Conservation (phyloP, 768 basidiomycete genomes). For the Pulveroboletus sp. region DNA sequence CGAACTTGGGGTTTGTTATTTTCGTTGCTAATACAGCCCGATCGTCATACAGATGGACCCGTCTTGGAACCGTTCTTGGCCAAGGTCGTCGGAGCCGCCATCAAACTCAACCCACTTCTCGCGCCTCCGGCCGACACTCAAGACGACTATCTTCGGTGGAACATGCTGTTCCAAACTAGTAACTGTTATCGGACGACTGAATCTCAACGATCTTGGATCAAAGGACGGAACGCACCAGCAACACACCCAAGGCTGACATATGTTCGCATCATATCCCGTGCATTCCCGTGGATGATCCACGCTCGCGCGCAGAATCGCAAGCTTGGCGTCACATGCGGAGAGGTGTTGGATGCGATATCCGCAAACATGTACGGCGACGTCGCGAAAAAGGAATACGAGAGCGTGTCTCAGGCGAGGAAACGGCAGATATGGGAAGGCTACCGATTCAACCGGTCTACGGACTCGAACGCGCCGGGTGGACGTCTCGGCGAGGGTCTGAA, state of each 20-base stretch:
- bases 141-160: slow-evolving; percentile 61
- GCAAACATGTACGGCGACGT: slow-evolving; percentile 47
- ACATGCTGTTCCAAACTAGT: slow-evolving; percentile 63
- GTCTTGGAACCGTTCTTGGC: slow-evolving; percentile 60
- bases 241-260: slow-evolving; percentile 55
- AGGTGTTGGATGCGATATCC: slow-evolving; percentile 54
- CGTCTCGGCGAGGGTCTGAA: slow-evolving; percentile 57
- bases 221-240: slow-evolving; percentile 59
- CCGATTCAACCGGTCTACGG: slow-evolving; percentile 60
- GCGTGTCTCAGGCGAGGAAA: slow-evolving; percentile 33
- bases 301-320: slow-evolving; percentile 40
- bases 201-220: slow-evolving; percentile 57
- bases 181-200: slow-evolving; percentile 63
- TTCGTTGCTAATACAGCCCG: slow-evolving; percentile 11
- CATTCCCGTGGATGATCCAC: slow-evolving; percentile 54
- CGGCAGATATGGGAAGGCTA: slow-evolving; percentile 49
- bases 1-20: not conserved
- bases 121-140: slow-evolving; percentile 39
- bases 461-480: slow-evolving; percentile 64
- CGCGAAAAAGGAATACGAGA: slow-evolving; percentile 48
- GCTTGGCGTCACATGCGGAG: slow-evolving; percentile 64
- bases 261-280: slow-evolving; percentile 49
- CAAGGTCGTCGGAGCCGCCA: slow-evolving; percentile 41
- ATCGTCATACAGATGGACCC: slow-evolving; percentile 51
- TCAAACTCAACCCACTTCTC: slow-evolving; percentile 61